Evolutionary conservation across 805 yeast genomes (phyloP).

Genomic region (Wickerhamiella kazuoi): DNA sequence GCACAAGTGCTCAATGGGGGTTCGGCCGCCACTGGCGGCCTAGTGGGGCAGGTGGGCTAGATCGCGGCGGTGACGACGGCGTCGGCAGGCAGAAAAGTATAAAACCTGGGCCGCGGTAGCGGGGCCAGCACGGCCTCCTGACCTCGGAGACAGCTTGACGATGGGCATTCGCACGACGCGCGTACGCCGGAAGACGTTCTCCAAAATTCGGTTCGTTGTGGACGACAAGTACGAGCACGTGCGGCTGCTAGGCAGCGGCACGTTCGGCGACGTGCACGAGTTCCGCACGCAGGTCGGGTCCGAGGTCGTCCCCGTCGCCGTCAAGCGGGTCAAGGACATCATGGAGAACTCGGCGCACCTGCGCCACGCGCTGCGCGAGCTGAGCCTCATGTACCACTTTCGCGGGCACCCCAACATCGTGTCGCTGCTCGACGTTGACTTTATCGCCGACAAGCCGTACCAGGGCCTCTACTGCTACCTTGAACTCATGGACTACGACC

Average conservation of each 20-base stretch:
- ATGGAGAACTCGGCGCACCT: conserved; percentile 48
- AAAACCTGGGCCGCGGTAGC: too few relatives aligned
- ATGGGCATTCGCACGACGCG: too few relatives aligned
- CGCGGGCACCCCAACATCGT: conserved; percentile 77
- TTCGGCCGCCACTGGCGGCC: too few relatives aligned
- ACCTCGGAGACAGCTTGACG: too few relatives aligned
- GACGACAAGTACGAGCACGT: conserved; percentile 7
- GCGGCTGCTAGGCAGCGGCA: conserved; percentile 12
- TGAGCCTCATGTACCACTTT: conserved; percentile 63
- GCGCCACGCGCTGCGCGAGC: conserved; percentile 68
- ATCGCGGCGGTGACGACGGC: too few relatives aligned
- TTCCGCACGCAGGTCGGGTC: conserved; percentile 5
- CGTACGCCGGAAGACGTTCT: conserved; percentile 1
- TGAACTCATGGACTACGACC: conserved; percentile 67
- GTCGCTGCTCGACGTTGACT: conserved; percentile 53
- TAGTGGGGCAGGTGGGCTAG: too few relatives aligned
- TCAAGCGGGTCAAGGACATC: conserved; percentile 62
- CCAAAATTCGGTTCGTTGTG: conserved; percentile 4
- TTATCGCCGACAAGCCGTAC: conserved; percentile 45
- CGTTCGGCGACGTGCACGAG: conserved; percentile 15
- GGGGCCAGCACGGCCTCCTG: too few relatives aligned
- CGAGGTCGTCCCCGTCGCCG: conserved; percentile 33
- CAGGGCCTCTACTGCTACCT: conserved; percentile 84
- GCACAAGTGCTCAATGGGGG: too few relatives aligned
- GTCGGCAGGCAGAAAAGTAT: too few relatives aligned